Conservation (phyloP, 2,329 filamentous ascomycete species). For the Venturia effusa region DNA sequence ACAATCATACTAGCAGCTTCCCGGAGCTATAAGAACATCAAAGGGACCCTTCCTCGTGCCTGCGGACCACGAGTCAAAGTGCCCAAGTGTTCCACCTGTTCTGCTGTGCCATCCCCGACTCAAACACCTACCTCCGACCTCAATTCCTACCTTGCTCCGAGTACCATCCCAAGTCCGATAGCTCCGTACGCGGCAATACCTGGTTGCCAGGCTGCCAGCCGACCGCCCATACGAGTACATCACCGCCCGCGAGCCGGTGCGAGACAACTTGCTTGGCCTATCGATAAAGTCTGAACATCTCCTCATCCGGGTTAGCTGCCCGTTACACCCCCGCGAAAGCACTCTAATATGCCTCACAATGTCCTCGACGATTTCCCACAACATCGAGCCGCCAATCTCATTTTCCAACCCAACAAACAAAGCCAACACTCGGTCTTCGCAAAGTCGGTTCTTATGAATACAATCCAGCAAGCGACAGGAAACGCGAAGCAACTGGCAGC, state of each 20-base stretch:
- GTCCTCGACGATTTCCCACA: background rate
- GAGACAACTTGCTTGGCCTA: background rate
- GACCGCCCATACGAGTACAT: too few relatives aligned
- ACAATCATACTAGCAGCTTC: background rate
- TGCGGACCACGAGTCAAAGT: too few relatives aligned
- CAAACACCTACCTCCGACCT: background rate
- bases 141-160: background rate
- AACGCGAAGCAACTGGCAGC: constrained; percentile 15
- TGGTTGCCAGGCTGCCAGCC: background rate
- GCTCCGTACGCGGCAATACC: background rate
- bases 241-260: background rate
- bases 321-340: background rate
- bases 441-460: constrained; percentile 40
- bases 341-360: constrained; percentile 9
- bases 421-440: constrained; percentile 40
- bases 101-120: background rate
- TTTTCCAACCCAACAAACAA: constrained; percentile 14
- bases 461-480: constrained; percentile 12
- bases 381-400: too few relatives aligned
- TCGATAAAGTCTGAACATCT: background rate
- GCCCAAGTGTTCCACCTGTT: background rate
- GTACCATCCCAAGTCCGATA: background rate
- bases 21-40: background rate
- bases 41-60: background rate
- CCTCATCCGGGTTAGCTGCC: background rate